Percentiles rank a stretch among this genome's conserved stretches.
phyloP scores from a whole-genome alignment of 75 land plant species.

The Larix kaempferi region DNA sequence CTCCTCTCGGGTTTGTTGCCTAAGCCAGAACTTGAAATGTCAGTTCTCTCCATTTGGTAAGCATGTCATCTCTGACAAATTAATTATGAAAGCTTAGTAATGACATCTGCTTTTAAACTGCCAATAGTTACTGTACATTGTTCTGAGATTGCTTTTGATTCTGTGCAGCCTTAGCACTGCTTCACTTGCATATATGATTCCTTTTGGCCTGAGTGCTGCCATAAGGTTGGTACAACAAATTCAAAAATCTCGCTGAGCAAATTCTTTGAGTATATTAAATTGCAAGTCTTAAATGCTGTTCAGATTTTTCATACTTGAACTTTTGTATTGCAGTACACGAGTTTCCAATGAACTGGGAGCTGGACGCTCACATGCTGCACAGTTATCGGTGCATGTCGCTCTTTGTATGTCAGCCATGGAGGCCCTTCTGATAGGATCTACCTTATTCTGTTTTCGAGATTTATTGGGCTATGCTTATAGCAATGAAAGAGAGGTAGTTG shows the following conservation, averaged over 20 bases:
- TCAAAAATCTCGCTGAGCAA: background rate
- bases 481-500: constrained; percentile 65
- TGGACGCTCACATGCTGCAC: constrained; percentile 46
- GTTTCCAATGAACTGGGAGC: constrained; percentile 91
- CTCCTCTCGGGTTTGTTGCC: constrained; percentile 63
- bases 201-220: constrained; percentile 51
- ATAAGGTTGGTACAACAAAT: constrained; percentile 26
- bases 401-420: constrained; percentile 35
- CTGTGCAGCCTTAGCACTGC: constrained; percentile 33
- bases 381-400: constrained; percentile 32
- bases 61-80: background rate
- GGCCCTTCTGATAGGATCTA: constrained; percentile 32
- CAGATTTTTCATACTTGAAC: no score
- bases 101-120: background rate
- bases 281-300: background rate
- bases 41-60: constrained; percentile 55
- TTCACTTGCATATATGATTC: constrained; percentile 38
- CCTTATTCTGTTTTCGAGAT: constrained; percentile 35
- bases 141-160: constrained; percentile 6
- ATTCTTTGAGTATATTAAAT: background rate
- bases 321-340: constrained; percentile 42
- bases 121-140: background rate
- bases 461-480: constrained; percentile 69
- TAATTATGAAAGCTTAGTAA: constrained; percentile 27
- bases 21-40: constrained; percentile 69